These are phyloP conservation scores for Physcomitrellopsis africana DNA, from an alignment of 225 moss, liverwort and hornwort genomes.

Conservation along the genomic window DNA sequence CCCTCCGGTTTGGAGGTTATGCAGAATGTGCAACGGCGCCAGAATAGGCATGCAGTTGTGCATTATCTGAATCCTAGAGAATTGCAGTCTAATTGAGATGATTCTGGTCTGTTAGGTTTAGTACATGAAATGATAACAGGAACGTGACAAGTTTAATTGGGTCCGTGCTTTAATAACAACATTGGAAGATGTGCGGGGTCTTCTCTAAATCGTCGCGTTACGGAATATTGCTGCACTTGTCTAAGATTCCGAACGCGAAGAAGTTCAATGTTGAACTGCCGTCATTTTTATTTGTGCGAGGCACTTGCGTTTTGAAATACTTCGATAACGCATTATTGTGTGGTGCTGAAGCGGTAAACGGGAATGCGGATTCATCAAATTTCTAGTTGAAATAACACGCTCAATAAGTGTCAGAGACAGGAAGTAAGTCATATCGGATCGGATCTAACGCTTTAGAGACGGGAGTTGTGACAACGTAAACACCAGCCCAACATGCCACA, in stretches of 20 bases:
- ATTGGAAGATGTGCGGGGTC: conserved; percentile 29
- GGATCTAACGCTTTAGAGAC: too few species aligned
- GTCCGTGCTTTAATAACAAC: conserved; percentile 38
- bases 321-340: not conserved
- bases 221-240: conserved; percentile 39
- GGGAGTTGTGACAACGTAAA: too few species aligned
- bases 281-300: conserved; percentile 34
- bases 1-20: not conserved
- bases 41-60: not conserved
- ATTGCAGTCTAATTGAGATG: conserved; percentile 2
- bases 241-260: conserved; percentile 25
- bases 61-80: not conserved
- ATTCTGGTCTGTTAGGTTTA: conserved; percentile 3
- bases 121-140: conserved; percentile 16
- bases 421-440: too few species aligned
- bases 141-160: conserved; percentile 28
- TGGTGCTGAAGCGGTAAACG: not conserved
- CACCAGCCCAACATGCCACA: too few species aligned
- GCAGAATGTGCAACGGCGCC: not conserved
- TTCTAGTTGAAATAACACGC: too few species aligned
- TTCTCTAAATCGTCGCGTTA: conserved; percentile 22
- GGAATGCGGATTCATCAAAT: too few species aligned
- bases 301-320: conserved; percentile 25
- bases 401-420: too few species aligned
- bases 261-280: conserved; percentile 30